A percentile compares a stretch with the other conserved stretches of the same genome.
Conservation (phyloP, 352 stramenopile genomes). For the Phytophthora fragariaefolia region DNA sequence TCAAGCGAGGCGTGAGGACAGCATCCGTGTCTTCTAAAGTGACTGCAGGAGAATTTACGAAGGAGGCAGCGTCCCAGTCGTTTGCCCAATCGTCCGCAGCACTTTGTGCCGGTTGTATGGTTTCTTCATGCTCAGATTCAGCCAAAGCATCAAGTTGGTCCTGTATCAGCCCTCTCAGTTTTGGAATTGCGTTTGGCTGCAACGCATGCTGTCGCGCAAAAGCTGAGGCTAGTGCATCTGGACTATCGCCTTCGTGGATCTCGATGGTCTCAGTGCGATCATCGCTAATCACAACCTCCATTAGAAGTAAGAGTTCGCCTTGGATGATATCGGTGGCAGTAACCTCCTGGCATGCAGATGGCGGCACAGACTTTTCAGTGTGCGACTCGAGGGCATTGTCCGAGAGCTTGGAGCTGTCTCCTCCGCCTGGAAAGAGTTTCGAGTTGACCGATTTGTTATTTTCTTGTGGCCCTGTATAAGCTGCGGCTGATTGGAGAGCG, state of each 20-base stretch:
- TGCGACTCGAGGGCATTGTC: constrained; percentile 4
- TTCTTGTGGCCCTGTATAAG: constrained; percentile 2
- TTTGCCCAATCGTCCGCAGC: constrained; percentile 22
- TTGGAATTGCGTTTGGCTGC: constrained; percentile 54
- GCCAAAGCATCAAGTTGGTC: constrained; percentile 56
- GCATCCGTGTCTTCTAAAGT: neutral
- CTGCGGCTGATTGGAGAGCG: constrained; percentile 32
- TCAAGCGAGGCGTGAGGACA: neutral
- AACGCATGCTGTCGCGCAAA: constrained; percentile 67
- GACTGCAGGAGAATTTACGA: constrained; percentile 2
- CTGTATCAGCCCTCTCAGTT: constrained; percentile 63
- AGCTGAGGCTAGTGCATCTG: constrained; percentile 45
- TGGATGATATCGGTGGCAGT: constrained; percentile 1
- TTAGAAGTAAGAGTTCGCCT: constrained; percentile 66
- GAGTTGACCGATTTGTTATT: constrained; percentile 10
- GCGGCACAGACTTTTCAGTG: constrained; percentile 4
- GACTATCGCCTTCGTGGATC: constrained; percentile 60
- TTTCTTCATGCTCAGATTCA: constrained; percentile 37
- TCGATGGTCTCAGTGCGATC: constrained; percentile 76
- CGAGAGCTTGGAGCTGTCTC: constrained; percentile 3
- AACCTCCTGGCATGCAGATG: neutral
- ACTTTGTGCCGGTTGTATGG: neutral
- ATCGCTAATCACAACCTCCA: constrained; percentile 81
- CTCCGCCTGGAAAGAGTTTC: constrained; percentile 15
- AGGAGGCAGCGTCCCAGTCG: constrained; percentile 13